phyloP scores from a whole-genome alignment of 352 stramenopile genomes.

The Detonula confervacea region DNA sequence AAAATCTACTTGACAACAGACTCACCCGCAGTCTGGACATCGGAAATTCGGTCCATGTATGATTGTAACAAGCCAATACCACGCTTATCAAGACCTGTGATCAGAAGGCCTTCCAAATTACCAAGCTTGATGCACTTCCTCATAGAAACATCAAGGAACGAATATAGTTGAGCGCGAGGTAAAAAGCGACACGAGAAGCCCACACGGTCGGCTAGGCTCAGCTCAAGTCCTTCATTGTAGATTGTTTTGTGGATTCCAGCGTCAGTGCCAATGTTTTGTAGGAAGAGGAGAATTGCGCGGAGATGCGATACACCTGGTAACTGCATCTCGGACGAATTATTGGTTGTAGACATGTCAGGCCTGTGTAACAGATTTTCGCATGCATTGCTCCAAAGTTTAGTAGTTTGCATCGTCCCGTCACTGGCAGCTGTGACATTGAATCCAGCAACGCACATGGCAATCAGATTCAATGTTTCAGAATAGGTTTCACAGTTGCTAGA shows the following conservation, averaged over 20 bases:
- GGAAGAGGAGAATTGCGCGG: conserved; percentile 57
- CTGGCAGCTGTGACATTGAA: conserved; percentile 52
- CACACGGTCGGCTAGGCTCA: conserved; percentile 90
- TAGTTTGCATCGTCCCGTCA: conserved; percentile 39
- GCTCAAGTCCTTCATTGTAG: conserved; percentile 86
- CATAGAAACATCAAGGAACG: conserved; percentile 87
- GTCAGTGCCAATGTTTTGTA: conserved; percentile 52
- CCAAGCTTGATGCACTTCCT: conserved; percentile 88
- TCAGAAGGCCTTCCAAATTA: conserved; percentile 90
- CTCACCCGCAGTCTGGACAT: no score
- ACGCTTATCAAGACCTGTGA: conserved; percentile 88
- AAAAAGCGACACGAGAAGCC: conserved; percentile 92
- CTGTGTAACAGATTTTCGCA: conserved; percentile 65
- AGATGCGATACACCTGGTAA: conserved; percentile 52
- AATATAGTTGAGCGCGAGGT: conserved; percentile 86
- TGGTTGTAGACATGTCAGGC: conserved; percentile 43
- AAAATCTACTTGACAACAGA: no score
- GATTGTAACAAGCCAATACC: conserved; percentile 90
- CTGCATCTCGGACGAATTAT: conserved; percentile 16
- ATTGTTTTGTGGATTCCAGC: conserved; percentile 83
- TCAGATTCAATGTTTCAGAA: conserved; percentile 69
- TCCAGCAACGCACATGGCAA: conserved; percentile 77
- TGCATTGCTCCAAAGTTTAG: conserved; percentile 66
- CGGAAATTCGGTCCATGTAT: conserved; percentile 90
- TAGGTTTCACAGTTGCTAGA: conserved; percentile 42